phyloP scores from a whole-genome alignment of 2,329 filamentous ascomycete species.

The Tolypocladium guangdongense region DNA sequence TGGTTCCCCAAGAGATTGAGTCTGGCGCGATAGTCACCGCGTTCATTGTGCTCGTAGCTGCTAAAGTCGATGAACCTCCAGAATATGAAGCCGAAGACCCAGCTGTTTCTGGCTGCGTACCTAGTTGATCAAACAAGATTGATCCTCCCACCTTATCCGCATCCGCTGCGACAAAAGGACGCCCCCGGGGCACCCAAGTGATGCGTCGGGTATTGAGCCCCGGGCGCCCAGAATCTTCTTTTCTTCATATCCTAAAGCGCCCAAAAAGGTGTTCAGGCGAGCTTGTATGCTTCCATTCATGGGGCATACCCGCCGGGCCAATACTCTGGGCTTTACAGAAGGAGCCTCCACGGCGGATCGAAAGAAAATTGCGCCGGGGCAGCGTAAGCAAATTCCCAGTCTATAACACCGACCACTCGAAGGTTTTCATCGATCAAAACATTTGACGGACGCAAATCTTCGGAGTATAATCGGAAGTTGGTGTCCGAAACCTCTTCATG shows the following conservation, averaged over 20 bases:
- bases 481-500: neutral
- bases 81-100: constrained; percentile 24
- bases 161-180: constrained; percentile 17
- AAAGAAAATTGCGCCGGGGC: constrained; percentile 21
- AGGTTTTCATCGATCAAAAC: constrained; percentile 18
- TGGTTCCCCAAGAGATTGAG: too few species aligned
- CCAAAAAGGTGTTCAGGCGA: constrained; percentile 21
- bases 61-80: constrained; percentile 23
- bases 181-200: too few species aligned
- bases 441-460: constrained; percentile 19
- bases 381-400: constrained; percentile 29
- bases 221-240: constrained; percentile 3
- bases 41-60: constrained; percentile 15
- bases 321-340: constrained; percentile 18
- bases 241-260: constrained; percentile 20
- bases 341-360: constrained; percentile 29
- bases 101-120: constrained; percentile 24
- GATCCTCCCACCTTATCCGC: constrained; percentile 23
- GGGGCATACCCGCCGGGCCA: constrained; percentile 17
- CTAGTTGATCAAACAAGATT: constrained; percentile 21
- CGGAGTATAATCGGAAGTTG: constrained; percentile 10
- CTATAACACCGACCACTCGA: constrained; percentile 21
- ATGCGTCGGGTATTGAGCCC: neutral
- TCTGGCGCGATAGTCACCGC: constrained; percentile 7
- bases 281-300: constrained; percentile 21